These are phyloP conservation scores for Populus hybrid DNA, from an alignment of 441 rosid genomes.

Conservation along the genomic window DNA sequence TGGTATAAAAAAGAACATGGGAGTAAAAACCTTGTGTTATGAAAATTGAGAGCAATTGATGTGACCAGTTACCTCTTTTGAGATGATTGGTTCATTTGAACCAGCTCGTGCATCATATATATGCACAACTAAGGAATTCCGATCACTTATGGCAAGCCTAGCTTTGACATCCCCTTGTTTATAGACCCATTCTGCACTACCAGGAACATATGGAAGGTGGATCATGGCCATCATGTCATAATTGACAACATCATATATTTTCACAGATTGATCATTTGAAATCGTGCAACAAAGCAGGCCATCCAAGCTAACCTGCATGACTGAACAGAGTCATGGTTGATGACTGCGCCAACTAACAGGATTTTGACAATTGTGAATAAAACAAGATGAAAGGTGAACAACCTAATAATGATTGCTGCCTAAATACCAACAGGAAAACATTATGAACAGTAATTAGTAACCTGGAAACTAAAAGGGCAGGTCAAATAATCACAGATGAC, in stretches of 20 bases:
- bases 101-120: conserved; percentile 91
- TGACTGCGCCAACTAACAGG: conserved; percentile 27
- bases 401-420: neutral
- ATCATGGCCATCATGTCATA: conserved; percentile 99
- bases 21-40: neutral
- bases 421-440: neutral
- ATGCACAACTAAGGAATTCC: conserved; percentile 63
- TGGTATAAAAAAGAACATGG: neutral
- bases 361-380: neutral
- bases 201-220: conserved; percentile 69
- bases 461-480: neutral
- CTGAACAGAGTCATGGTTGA: conserved; percentile 62
- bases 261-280: conserved; percentile 75
- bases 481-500: neutral
- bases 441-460: neutral
- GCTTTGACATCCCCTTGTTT: conserved; percentile 94
- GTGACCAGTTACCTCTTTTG: conserved; percentile 56
- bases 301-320: conserved; percentile 91
- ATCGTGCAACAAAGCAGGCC: conserved; percentile 96
- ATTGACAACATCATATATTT: conserved; percentile 91
- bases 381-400: neutral
- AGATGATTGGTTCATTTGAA: conserved; percentile 72
- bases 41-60: neutral
- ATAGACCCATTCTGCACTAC: conserved; percentile 87
- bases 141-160: conserved; percentile 80